phyloP scores from a whole-genome alignment of 202 grass and related monocot genomes.

The Hordeum pubiflorum region DNA sequence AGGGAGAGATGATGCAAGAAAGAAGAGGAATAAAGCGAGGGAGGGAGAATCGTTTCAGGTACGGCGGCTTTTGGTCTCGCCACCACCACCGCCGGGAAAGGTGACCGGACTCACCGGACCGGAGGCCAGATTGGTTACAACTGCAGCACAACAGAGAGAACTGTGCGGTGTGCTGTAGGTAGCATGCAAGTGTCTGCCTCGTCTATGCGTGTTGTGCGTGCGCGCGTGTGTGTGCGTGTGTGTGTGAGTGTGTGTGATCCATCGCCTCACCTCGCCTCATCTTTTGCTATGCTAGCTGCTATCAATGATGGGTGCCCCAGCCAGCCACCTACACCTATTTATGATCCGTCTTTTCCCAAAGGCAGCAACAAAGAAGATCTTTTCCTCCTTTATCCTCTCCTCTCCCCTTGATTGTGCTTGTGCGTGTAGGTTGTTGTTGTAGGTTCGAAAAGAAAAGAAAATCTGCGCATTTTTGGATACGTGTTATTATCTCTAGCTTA shows the following conservation, averaged over 20 bases:
- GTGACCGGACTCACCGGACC: not conserved
- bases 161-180: not conserved
- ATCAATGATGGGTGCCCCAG: not conserved
- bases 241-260: not conserved
- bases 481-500: too few relatives aligned
- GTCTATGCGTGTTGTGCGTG: not conserved
- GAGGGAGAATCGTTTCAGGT: conserved; percentile 20
- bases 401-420: not conserved
- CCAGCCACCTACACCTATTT: not conserved
- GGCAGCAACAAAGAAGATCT: not conserved
- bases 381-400: not conserved
- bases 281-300: not conserved
- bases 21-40: not conserved
- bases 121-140: not conserved
- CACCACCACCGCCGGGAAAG: not conserved
- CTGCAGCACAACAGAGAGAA: not conserved
- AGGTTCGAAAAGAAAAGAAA: not conserved
- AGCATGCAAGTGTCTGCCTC: not conserved
- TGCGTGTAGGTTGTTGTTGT: not conserved
- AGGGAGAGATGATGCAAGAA: not conserved
- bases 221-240: not conserved
- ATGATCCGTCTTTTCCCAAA: conserved; percentile 17
- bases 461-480: too few relatives aligned
- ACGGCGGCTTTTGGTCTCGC: not conserved
- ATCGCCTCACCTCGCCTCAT: not conserved